Evolutionary conservation across 345 rosid genomes (phyloP), one percentile per base, ranked within the genome.

Genomic region (Melaleuca quinquenervia): DNA sequence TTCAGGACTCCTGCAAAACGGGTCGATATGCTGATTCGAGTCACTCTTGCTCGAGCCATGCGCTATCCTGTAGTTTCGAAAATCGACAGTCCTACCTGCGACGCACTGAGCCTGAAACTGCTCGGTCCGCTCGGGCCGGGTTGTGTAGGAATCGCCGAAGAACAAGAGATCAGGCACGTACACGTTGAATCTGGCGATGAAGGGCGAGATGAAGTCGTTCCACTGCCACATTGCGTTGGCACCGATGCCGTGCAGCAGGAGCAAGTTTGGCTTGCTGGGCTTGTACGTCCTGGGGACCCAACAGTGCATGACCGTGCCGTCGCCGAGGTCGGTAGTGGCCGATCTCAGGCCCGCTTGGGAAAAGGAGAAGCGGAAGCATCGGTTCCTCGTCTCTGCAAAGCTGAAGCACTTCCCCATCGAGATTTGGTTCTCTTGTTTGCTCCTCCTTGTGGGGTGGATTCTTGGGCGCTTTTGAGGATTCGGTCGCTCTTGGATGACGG

Each of bases 351-450:
- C 90, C 53, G 88, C 70, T 11, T 52, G 54, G 70, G 86, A 41
- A 48, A 88, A 88, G 29, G 54, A 41, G 76, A 48, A 85, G 53
- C 89, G 89, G 74, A 82, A 74, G 49, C 54, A 83, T 83, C 87
- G 70, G 86, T 87, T 44, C 83, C 84, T 52, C 6, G 51, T 21
- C 49, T 53, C 70, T 3, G 86, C 75, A 82, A 87, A 87, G 87
- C 89, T 87, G 87, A 88, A 84, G 54, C 90, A 87, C 88, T 89
- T 92, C 12, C 88, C 58, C 92, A 93, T 53, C 78, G 36, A 70
- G 48, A 56, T 18, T 36, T 18, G 78, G 7, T 36, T 64, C 8
- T 24, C 21, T 36, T 8, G 78, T 8, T 64, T 64, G 45, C 78
- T 64, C 76, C 29, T 36, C 29, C 8, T 41, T 16, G 41, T 41